These are phyloP conservation scores for Marasmius oreades DNA, from an alignment of 1,284 basidiomycete genomes.

Conservation along the genomic window DNA sequence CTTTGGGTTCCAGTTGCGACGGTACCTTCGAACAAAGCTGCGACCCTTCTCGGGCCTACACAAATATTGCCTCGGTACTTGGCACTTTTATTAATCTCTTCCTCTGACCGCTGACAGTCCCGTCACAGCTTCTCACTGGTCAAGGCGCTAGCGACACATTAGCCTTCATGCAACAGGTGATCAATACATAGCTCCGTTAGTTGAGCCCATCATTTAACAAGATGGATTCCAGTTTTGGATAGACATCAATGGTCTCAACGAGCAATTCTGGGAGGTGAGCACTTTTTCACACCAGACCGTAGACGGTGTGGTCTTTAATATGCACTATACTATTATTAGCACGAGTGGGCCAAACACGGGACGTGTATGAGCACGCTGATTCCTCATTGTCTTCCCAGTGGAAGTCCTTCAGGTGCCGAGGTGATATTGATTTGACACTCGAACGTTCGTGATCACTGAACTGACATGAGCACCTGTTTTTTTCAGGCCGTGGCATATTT, in stretches of 20 bases:
- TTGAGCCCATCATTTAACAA: neutral
- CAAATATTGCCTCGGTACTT: slow-evolving; percentile 49
- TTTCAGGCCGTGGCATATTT: slow-evolving; percentile 70
- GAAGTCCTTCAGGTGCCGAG: slow-evolving; percentile 57
- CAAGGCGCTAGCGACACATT: slow-evolving; percentile 62
- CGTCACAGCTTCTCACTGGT: slow-evolving; percentile 48
- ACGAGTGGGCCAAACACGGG: slow-evolving; percentile 74
- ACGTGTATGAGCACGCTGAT: slow-evolving; percentile 68
- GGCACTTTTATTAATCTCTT: neutral
- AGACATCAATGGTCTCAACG: slow-evolving; percentile 56
- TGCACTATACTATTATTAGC: slow-evolving; percentile 32
- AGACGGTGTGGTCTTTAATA: neutral
- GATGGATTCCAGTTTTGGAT: slow-evolving; percentile 51
- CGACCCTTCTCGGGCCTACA: slow-evolving; percentile 61
- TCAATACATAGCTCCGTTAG: slow-evolving; percentile 7
- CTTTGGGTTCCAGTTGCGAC: slow-evolving; percentile 58
- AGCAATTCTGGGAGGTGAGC: slow-evolving; percentile 68
- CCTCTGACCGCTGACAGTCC: neutral
- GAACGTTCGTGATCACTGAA: slow-evolving; percentile 5
- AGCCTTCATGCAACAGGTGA: slow-evolving; percentile 60
- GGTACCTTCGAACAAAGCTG: slow-evolving; percentile 60
- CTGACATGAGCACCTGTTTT: slow-evolving; percentile 1
- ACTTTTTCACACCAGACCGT: too few relatives aligned
- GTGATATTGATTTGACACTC: slow-evolving; percentile 22
- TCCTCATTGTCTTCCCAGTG: slow-evolving; percentile 54